Percentiles rank a stretch among this genome's conserved stretches.
These are phyloP conservation scores for Podospora conica DNA, from an alignment of 495 filamentous ascomycete species.

Conservation along the genomic window DNA sequence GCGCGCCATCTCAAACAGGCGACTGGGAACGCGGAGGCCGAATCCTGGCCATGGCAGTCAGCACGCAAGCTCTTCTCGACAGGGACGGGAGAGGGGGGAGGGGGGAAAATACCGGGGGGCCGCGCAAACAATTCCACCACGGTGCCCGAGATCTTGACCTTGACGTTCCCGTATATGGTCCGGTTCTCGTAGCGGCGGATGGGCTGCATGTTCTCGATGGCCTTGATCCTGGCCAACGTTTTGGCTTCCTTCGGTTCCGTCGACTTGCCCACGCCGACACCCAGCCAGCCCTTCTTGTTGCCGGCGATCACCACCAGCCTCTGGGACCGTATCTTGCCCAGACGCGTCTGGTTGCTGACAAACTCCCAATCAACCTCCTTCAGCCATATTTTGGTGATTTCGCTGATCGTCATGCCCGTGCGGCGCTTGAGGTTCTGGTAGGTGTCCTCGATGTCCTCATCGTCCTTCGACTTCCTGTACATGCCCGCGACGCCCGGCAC, in stretches of 20 bases:
- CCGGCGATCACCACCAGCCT: slow-evolving; percentile 82
- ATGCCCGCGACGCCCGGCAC: slow-evolving; percentile 38
- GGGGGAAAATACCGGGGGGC: slow-evolving; percentile 68
- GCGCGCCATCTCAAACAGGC: slow-evolving; percentile 88
- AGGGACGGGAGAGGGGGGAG: neutral
- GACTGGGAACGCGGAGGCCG: slow-evolving; percentile 79
- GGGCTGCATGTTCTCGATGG: slow-evolving; percentile 81
- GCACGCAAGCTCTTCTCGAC: neutral
- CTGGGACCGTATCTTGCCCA: slow-evolving; percentile 81
- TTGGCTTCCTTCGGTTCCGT: slow-evolving; percentile 59
- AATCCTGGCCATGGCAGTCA: slow-evolving; percentile 47
- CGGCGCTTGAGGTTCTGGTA: slow-evolving; percentile 54
- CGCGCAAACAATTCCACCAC: slow-evolving; percentile 71
- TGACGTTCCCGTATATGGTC: slow-evolving; percentile 82
- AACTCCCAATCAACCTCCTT: slow-evolving; percentile 60
- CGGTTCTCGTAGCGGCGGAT: slow-evolving; percentile 82
- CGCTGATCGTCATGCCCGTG: slow-evolving; percentile 67
- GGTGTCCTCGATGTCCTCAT: slow-evolving; percentile 35
- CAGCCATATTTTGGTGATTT: too few relatives aligned
- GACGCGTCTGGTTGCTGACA: slow-evolving; percentile 89
- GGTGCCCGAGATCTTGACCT: slow-evolving; percentile 77
- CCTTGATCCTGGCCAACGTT: slow-evolving; percentile 68
- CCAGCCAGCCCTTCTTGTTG: slow-evolving; percentile 76
- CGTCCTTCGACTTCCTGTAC: slow-evolving; percentile 45
- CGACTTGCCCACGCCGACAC: slow-evolving; percentile 84